Evolutionary conservation across 257 asterid species (phyloP), one percentile per base, ranked within the genome.

Genomic region (Petrea volubilis): DNA sequence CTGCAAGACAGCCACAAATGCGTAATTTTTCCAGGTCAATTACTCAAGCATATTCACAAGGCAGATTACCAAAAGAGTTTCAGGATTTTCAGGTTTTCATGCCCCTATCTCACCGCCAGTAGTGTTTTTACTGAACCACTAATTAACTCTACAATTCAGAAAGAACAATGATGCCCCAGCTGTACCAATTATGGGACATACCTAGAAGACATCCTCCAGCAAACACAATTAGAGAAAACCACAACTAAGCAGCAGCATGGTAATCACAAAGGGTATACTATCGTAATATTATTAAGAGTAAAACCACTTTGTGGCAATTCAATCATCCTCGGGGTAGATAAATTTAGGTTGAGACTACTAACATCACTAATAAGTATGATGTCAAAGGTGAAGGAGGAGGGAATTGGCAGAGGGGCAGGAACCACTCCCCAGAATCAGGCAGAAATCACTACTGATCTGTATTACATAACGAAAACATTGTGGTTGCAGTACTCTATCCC

Each of bases 1-100:
- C 98, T 93, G 87, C 88, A 87, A 14, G 40, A 74, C 47, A 40
- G 13, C 29, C 52, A 60, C 60, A 68, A 75, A 69, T 67, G 34
- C 21, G 15, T 18, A 49, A 21, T 43, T 57, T 76, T 79, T 18
- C 10, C 44, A 23, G 13, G 66, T 44, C 53, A 40, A 74, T 41
- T 51, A 43, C 33, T 59, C 50, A 68, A 64, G 15, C 63, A 78
- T 27, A 63, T 44, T 7, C 52, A 58, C n/a, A 40, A 50, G 31
- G 64, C 51, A 53, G 4, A 72, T 55, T 7, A 14, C 47, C 38
- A 24, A 64, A 46, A 27, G 67, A 56, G 73, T 57, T 53, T 43
- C 52, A 36, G 13, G 24, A 1, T 65, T 31, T 53, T 23, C 57
- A 60, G n/a, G 61, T 46, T 60, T 25, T 21, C 18, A 52, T 64